phyloP scores from a whole-genome alignment of 2,329 filamentous ascomycete genomes.

The Cyphellophora europaea region DNA sequence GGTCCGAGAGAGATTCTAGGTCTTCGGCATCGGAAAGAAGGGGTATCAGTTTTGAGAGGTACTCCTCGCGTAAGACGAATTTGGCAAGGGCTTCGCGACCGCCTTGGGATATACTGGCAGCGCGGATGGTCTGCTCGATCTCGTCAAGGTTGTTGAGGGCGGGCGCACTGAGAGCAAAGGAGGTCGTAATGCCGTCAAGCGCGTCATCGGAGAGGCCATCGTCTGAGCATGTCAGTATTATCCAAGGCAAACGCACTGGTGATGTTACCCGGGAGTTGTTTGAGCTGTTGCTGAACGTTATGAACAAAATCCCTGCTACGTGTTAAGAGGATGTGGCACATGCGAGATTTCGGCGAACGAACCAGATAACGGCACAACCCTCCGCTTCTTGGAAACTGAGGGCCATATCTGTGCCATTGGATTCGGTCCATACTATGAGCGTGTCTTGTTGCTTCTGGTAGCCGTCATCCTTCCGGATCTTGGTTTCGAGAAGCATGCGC shows the following conservation, averaged over 20 bases:
- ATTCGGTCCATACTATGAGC: conserved; percentile 95
- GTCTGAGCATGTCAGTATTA: conserved; percentile 40
- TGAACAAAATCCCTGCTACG: conserved; percentile 75
- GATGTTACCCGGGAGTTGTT: conserved; percentile 41
- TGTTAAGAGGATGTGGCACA: conserved; percentile 6
- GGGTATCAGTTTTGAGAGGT: conserved; percentile 77
- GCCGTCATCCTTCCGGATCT: conserved; percentile 84
- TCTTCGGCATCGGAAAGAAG: conserved; percentile 85
- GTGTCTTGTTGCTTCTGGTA: conserved; percentile 99
- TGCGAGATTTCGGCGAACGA: conserved; percentile 22
- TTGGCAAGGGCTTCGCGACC: conserved; percentile 83
- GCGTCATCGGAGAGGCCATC: conserved; percentile 84
- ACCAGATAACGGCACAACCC: conserved; percentile 90
- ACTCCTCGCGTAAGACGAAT: conserved; percentile 74
- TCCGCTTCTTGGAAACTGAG: conserved; percentile 97
- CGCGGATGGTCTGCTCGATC: conserved; percentile 75
- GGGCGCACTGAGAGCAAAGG: conserved; percentile 67
- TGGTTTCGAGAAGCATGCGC: conserved; percentile 75
- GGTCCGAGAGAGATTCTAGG: conserved; percentile 72
- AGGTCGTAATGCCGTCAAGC: conserved; percentile 58
- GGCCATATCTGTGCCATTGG: conserved; percentile 88
- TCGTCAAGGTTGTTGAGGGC: conserved; percentile 76
- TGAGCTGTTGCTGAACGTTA: conserved; percentile 68
- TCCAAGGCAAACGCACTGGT: conserved; percentile 2
- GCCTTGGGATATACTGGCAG: conserved; percentile 61